Base-by-base conservation (phyloP, 352 stramenopile species). In the Phytophthora pseudosyringae region DNA sequence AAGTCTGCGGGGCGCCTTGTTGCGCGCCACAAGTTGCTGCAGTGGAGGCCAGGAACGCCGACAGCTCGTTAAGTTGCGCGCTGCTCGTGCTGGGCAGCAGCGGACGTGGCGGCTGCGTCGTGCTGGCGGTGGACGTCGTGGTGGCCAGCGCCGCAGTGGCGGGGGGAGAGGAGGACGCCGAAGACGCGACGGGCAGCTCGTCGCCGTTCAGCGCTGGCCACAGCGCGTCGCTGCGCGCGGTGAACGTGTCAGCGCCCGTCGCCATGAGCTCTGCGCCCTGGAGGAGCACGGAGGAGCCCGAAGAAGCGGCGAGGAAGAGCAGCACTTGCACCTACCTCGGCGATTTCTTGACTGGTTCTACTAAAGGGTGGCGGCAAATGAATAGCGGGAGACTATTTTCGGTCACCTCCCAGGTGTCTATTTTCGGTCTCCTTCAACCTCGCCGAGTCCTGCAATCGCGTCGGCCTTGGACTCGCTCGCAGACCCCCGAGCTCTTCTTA, bases 61-160 rank as follows among this genome's bases (percentile, higher is more conserved):
- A 73, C 15, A 80, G 45, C 13, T 80, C 72, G 31, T 60, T 58
- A 40, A 79, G 21, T 35, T 73, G 66, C 31, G 49, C 46, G 18
- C 52, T 44, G 4, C 44, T 18, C n/a, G 60, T 41, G 29, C 2
- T 38, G 56, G 48, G 38, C 47, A 66, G 16, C 28, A 60, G 28
- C 21, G 55, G n/a, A 4, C 47, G 48, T 32, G 62, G 59, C 38
- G 38, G 48, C 5, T 52, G 39, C 25, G 48, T 28, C n/a, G 51
- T 21, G 10, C 28, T 53, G 44, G 25, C 18, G 16, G 31, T 49
- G 28, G 45, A 53, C 11, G 58, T 66, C 3, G 45, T 26, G 1
- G 29, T 31, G n/a, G 31, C 11, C 16, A 12, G 39, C 39, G 18
- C 29, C 40, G 31, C 31, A 3, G 31, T 3, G 25, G 33, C n/a